phyloP scores from a whole-genome alignment of 2,329 filamentous ascomycete genomes.

The Phoma sp. region DNA sequence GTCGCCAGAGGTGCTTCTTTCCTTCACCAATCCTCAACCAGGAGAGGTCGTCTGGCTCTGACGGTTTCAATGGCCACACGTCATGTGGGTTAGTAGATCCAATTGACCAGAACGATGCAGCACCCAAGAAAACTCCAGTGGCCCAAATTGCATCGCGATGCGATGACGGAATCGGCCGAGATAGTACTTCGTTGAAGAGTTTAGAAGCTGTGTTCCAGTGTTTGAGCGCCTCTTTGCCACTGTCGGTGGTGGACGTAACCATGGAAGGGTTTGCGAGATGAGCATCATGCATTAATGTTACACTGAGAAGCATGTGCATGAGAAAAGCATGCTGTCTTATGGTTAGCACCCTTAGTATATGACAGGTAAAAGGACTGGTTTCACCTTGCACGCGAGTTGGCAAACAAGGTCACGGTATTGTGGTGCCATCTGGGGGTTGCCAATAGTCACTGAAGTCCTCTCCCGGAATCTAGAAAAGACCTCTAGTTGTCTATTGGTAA shows the following conservation, averaged over 20 bases:
- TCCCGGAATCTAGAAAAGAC: slow-evolving; percentile 54
- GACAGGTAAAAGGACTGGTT: slow-evolving; percentile 4
- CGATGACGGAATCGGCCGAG: slow-evolving; percentile 42
- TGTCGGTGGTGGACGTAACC: slow-evolving; percentile 29
- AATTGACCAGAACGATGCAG: slow-evolving; percentile 56
- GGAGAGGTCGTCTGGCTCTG: slow-evolving; percentile 57
- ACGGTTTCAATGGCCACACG: slow-evolving; percentile 64
- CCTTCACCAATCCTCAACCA: slow-evolving; percentile 67
- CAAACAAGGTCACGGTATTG: slow-evolving; percentile 50
- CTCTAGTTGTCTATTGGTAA: slow-evolving; percentile 30
- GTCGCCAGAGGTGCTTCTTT: slow-evolving; percentile 62
- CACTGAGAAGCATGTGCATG: slow-evolving; percentile 61
- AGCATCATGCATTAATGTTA: slow-evolving; percentile 63
- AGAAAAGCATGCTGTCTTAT: slow-evolving; percentile 58
- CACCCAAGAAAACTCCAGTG: slow-evolving; percentile 57
- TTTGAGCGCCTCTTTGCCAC: slow-evolving; percentile 48
- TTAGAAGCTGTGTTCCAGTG: slow-evolving; percentile 59
- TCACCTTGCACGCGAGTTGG: slow-evolving; percentile 52
- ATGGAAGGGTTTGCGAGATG: slow-evolving; percentile 41
- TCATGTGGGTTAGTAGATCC: slow-evolving; percentile 53
- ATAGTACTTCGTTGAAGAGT: slow-evolving; percentile 58
- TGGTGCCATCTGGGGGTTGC: slow-evolving; percentile 35
- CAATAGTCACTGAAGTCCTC: slow-evolving; percentile 54
- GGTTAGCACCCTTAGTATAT: not conserved
- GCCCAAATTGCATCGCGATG: slow-evolving; percentile 59